Evolutionary conservation across 305 asterid species (phyloP).

Genomic region (Petunia hybrid): DNA sequence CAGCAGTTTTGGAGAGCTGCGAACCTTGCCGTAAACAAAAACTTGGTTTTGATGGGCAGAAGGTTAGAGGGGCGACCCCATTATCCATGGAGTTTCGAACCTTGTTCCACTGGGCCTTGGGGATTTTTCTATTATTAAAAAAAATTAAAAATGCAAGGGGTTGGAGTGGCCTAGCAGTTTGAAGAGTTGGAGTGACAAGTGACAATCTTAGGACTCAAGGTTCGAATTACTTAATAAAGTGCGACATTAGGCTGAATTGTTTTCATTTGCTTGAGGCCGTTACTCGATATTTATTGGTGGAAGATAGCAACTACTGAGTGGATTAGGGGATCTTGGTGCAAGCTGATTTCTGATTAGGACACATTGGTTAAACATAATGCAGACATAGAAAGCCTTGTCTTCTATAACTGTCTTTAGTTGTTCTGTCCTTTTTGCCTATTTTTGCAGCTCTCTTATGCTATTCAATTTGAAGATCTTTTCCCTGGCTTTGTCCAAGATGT

Average conservation of each 20-base stretch:
- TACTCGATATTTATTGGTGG: background rate
- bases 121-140: no score
- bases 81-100: no score
- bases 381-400: background rate
- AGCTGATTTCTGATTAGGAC: background rate
- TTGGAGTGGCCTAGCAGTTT: background rate
- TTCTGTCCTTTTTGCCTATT: no score
- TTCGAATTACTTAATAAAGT: background rate
- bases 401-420: background rate
- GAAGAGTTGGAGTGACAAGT: background rate
- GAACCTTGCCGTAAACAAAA: no score
- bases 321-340: background rate
- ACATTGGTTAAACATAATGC: background rate
- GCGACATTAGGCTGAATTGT: background rate
- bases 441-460: no score
- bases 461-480: no score
- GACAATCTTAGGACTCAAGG: background rate
- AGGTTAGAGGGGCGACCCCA: no score
- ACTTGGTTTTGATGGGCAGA: no score
- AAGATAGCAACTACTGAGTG: background rate
- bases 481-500: no score
- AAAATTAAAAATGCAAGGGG: no score
- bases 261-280: background rate
- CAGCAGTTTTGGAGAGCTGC: no score
- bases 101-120: no score